phyloP scores from a whole-genome alignment of 352 stramenopile species.

The Phytophthora macrochlamydospora region DNA sequence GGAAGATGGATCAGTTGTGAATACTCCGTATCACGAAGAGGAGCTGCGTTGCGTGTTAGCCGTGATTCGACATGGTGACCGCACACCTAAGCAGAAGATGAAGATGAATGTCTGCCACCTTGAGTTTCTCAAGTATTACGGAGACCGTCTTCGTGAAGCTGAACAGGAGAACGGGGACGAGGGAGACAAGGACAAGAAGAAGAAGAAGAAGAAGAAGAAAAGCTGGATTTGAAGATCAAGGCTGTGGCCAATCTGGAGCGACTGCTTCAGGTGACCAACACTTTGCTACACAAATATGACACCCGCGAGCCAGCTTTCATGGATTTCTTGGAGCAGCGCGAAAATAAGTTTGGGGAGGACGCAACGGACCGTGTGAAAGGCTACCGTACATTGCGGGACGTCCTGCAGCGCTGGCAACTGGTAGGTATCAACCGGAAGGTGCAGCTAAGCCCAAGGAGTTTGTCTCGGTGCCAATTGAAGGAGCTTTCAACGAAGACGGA shows the following conservation, averaged over 20 bases:
- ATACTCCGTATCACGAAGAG: slow-evolving; percentile 80
- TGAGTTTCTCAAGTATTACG: slow-evolving; percentile 89
- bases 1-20: slow-evolving; percentile 24
- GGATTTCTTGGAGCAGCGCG: slow-evolving; percentile 68
- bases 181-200: slow-evolving; percentile 35
- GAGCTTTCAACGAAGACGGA: slow-evolving; percentile 29
- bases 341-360: slow-evolving; percentile 63
- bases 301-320: slow-evolving; percentile 61
- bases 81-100: slow-evolving; percentile 99
- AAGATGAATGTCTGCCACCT: slow-evolving; percentile 95
- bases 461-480: slow-evolving; percentile 28
- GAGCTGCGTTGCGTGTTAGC: slow-evolving; percentile 99
- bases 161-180: slow-evolving; percentile 33
- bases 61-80: slow-evolving; percentile 98
- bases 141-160: slow-evolving; percentile 49
- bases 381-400: slow-evolving; percentile 91
- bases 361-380: slow-evolving; percentile 79
- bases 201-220: slow-evolving; percentile 72
- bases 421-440: slow-evolving; percentile 99
- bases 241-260: slow-evolving; percentile 79
- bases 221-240: slow-evolving; percentile 90
- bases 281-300: slow-evolving; percentile 75
- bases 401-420: slow-evolving; percentile 97
- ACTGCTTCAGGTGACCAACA: slow-evolving; percentile 77
- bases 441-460: slow-evolving; percentile 89